These are phyloP conservation scores for Trichoderma koningiopsis DNA, from an alignment of 2,329 filamentous ascomycete genomes.

Conservation along the genomic window DNA sequence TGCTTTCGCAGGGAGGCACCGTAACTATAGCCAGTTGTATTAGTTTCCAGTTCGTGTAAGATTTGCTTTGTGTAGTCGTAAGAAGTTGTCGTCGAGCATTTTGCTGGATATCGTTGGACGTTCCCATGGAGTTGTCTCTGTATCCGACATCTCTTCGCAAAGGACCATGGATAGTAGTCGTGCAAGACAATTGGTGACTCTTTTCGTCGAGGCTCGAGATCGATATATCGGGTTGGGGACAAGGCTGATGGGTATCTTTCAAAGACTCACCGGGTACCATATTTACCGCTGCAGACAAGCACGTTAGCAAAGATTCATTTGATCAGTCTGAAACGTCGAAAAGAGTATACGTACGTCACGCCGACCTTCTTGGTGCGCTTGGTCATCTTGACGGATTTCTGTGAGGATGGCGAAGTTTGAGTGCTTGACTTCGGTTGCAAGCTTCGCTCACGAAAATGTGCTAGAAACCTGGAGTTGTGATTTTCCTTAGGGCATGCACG, in stretches of 20 bases:
- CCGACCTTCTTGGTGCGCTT: conserved; percentile 98
- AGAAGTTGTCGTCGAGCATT: neutral
- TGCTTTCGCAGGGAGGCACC: conserved; percentile 99
- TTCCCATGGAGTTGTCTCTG: neutral
- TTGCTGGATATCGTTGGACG: neutral
- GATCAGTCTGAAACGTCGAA: neutral
- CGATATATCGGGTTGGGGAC: conserved; percentile 5
- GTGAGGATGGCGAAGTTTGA: conserved; percentile 39
- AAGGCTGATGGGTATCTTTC: conserved; percentile 4
- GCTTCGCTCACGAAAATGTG: conserved; percentile 40
- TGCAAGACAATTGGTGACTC: neutral
- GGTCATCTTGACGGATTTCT: conserved; percentile 72
- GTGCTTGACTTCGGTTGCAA: conserved; percentile 37
- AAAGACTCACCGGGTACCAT: conserved; percentile 82
- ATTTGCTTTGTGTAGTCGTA: neutral
- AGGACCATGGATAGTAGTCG: neutral
- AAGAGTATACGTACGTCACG: conserved; percentile 64
- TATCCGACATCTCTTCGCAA: neutral
- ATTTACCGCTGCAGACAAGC: conserved; percentile 65
- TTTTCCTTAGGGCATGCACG: conserved; percentile 49
- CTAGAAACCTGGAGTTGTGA: conserved; percentile 42
- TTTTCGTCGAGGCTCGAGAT: conserved; percentile 21
- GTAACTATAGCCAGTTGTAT: conserved; percentile 62
- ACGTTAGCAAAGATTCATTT: conserved; percentile 36
- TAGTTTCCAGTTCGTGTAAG: conserved; percentile 18